Conservation (phyloP, 202 grass and related monocot genomes). For the Miscanthus sacchariflorus region DNA sequence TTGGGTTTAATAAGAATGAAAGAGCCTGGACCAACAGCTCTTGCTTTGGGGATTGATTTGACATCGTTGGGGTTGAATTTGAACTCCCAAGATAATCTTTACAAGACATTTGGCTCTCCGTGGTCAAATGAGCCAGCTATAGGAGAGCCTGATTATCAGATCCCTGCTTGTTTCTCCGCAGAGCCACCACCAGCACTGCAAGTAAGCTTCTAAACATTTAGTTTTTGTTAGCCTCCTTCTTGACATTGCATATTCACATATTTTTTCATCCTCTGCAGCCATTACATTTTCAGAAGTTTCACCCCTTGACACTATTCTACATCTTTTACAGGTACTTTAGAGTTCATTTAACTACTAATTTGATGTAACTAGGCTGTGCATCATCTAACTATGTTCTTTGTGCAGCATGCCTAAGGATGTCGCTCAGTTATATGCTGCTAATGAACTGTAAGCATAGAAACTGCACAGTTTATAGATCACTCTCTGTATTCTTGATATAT, state of each 20-base stretch:
- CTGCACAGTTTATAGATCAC: conserved; percentile 4
- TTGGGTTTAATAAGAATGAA: conserved; percentile 77
- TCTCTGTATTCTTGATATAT: not conserved
- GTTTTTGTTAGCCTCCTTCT: conserved; percentile 16
- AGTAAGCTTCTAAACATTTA: conserved; percentile 53
- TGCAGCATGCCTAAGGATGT: conserved; percentile 98
- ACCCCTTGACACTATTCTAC: conserved; percentile 80
- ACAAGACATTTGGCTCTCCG: conserved; percentile 95
- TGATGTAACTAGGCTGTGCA: conserved; percentile 41
- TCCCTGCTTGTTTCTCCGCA: conserved; percentile 77
- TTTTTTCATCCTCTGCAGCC: conserved; percentile 50
- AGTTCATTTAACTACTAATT: conserved; percentile 36
- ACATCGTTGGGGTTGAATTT: conserved; percentile 86
- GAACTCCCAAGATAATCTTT: conserved; percentile 85
- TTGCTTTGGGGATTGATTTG: conserved; percentile 94
- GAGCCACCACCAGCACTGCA: conserved; percentile 78
- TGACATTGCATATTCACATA: not conserved
- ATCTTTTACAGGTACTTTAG: conserved; percentile 93
- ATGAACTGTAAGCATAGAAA: conserved; percentile 77
- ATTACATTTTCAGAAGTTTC: conserved; percentile 82
- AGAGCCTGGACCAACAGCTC: conserved; percentile 76
- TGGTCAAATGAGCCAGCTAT: conserved; percentile 79
- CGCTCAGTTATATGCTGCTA: conserved; percentile 83
- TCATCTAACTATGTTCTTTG: conserved; percentile 47
- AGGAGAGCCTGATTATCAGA: conserved; percentile 84